phyloP scores from a whole-genome alignment of 495 filamentous ascomycete genomes.

The Paragyromitra xinjiangensis region DNA sequence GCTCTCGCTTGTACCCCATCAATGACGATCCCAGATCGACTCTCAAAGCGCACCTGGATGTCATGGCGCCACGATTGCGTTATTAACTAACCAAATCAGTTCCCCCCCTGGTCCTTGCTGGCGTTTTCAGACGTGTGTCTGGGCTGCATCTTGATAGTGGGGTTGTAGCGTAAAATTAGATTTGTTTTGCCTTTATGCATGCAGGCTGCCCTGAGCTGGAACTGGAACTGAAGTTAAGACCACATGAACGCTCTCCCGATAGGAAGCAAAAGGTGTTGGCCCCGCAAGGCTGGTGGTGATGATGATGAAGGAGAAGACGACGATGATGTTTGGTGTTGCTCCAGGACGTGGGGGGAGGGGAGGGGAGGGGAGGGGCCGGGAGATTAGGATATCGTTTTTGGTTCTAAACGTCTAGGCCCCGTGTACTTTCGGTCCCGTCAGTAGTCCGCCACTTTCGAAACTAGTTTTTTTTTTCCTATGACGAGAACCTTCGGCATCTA shows the following conservation, averaged over 20 bases:
- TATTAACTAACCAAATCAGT: conserved; percentile 54
- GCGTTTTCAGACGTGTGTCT: conserved; percentile 47
- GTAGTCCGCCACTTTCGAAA: conserved; percentile 48
- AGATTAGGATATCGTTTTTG: conserved; percentile 35
- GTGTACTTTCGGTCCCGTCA: conserved; percentile 46
- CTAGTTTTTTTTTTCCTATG: conserved; percentile 41
- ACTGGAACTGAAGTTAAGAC: conserved; percentile 29
- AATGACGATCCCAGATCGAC: conserved; percentile 55
- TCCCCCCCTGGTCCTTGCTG: conserved; percentile 38
- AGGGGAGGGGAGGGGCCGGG: conserved; percentile 5
- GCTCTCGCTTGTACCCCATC: conserved; percentile 46
- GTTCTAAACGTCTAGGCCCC: conserved; percentile 44
- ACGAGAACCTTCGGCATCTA: conserved; percentile 47
- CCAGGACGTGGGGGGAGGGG: conserved; percentile 39
- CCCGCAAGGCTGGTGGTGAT: conserved; percentile 48
- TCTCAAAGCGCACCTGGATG: conserved; percentile 45
- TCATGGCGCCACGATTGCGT: conserved; percentile 55
- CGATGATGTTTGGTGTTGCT: conserved; percentile 44
- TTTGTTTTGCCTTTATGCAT: conserved; percentile 30
- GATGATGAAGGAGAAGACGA: conserved; percentile 40
- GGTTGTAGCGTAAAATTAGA: conserved; percentile 49
- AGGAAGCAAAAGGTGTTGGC: conserved; percentile 45
- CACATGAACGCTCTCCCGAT: conserved; percentile 43
- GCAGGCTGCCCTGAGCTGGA: conserved; percentile 30
- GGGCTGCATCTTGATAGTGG: conserved; percentile 42